phyloP scores from a whole-genome alignment of 2,329 filamentous ascomycete species.

The Apiospora phragmitis region DNA sequence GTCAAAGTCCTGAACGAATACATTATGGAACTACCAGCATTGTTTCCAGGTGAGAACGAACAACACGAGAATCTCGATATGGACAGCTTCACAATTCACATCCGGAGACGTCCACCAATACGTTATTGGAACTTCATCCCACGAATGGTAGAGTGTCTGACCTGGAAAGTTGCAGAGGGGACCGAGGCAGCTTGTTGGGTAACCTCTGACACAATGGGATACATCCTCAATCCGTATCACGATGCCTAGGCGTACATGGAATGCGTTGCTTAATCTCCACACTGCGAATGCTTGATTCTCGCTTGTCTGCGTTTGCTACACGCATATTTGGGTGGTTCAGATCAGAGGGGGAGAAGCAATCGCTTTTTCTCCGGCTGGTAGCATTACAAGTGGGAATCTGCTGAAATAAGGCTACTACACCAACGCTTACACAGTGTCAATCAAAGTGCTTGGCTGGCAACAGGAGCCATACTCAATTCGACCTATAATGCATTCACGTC shows the following conservation, averaged over 20 bases:
- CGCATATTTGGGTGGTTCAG: background rate
- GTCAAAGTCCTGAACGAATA: constrained; percentile 24
- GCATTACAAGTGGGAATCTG: background rate
- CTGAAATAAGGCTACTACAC: background rate
- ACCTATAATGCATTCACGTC: background rate
- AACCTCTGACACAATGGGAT: constrained; percentile 20
- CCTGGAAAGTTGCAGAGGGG: constrained; percentile 27
- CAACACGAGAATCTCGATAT: background rate
- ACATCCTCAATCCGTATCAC: constrained; percentile 27
- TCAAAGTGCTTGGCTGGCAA: background rate
- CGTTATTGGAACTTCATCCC: constrained; percentile 33
- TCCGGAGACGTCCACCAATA: constrained; percentile 26
- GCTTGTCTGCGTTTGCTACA: background rate
- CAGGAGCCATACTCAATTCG: background rate
- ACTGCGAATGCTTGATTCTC: background rate
- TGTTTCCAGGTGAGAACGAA: constrained; percentile 22
- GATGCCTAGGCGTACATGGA: background rate
- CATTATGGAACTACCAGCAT: constrained; percentile 29
- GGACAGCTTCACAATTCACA: constrained; percentile 18
- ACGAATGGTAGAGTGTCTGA: constrained; percentile 29
- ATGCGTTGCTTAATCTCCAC: background rate
- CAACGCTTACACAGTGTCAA: background rate
- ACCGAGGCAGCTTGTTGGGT: constrained; percentile 25
- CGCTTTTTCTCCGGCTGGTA: background rate
- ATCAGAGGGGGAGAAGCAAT: background rate